These are phyloP conservation scores for Globisporangium splendens DNA, from an alignment of 352 stramenopile species.

Conservation along the genomic window DNA sequence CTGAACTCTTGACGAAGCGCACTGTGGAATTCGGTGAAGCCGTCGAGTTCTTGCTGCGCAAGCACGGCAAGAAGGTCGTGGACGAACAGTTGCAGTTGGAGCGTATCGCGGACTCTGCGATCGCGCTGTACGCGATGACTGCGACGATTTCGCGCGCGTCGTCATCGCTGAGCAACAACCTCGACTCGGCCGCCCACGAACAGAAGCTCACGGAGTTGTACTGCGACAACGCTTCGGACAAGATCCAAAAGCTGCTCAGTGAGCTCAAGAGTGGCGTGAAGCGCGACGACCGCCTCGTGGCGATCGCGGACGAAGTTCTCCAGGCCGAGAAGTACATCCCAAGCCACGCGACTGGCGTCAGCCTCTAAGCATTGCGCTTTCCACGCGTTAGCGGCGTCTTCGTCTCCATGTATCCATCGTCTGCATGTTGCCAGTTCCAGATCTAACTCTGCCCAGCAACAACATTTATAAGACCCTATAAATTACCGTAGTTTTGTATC, in stretches of 20 bases:
- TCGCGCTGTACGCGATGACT: conserved; percentile 84
- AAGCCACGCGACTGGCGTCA: conserved; percentile 70
- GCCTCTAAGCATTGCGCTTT: conserved; percentile 25
- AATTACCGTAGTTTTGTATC: too few relatives aligned
- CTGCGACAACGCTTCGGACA: conserved; percentile 67
- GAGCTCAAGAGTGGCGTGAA: conserved; percentile 60
- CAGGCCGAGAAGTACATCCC: conserved; percentile 75
- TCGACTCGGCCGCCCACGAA: conserved; percentile 66
- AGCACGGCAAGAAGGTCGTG: conserved; percentile 87
- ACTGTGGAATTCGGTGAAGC: conserved; percentile 76
- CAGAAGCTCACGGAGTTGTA: conserved; percentile 77
- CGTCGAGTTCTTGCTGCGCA: conserved; percentile 72
- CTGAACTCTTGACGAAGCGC: conserved; percentile 60
- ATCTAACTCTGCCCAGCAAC: too few relatives aligned
- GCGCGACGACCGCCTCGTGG: conserved; percentile 63
- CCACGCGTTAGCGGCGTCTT: background rate
- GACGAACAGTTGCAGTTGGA: conserved; percentile 86
- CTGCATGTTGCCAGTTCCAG: too few relatives aligned
- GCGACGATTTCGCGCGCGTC: conserved; percentile 81
- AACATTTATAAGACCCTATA: too few relatives aligned
- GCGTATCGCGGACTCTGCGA: conserved; percentile 82
- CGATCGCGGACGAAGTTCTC: conserved; percentile 80
- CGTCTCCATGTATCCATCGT: background rate
- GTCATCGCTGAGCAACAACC: conserved; percentile 46
- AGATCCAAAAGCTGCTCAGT: conserved; percentile 57